Evolutionary conservation across 805 yeast genomes (phyloP), one percentile per base, ranked within the genome.

Genomic region (Debaryomyces prosopidis): DNA sequence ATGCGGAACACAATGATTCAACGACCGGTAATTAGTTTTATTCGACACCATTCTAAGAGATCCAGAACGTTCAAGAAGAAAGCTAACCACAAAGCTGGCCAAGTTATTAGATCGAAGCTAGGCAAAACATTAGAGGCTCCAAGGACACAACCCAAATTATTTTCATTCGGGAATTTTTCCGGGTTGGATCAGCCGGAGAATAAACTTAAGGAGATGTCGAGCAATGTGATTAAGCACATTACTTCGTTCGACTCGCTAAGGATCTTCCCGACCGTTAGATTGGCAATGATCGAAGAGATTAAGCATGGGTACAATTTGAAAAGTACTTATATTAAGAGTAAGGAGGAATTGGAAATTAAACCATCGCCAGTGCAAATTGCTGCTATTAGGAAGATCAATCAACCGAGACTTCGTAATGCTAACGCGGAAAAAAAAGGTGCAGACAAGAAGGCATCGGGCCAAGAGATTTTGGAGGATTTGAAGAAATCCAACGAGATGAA

Each of bases 321-420:
- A 41, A 66, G 55, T 49, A 68, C 75, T 2, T 63, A 65, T 38
- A 46, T 66, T 27, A 57, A 57, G 40, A 45, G 52, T 41, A 66
- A 63, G 45, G 69, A 57, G 3, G 68, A 62, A 30, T 47, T 71
- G 33, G 56, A 46, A 2, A 62, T 80, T 19, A 66, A 73, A 44
- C 84, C 98, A 9, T 82, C 96, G 0, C 89, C 94, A 1, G 87
- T 92, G 36, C 99, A 92, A 66, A 74, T 80, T 3, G 85, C 91
- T 5, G 85, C 94, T 4, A 79, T 88, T 35, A 75, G 80, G 53
- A 75, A 69, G 45, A 66, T 81, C 23, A 76, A 81, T 42, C 75
- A 73, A 48, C 63, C 78, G 4, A 66, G 76, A 35, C 52, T 49
- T 19, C 60, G 70, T 17, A 57, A 63, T 4, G 51, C 53, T 40